Conservation (phyloP, 2,329 filamentous ascomycete genomes). For the Diaporthe australafricana region DNA sequence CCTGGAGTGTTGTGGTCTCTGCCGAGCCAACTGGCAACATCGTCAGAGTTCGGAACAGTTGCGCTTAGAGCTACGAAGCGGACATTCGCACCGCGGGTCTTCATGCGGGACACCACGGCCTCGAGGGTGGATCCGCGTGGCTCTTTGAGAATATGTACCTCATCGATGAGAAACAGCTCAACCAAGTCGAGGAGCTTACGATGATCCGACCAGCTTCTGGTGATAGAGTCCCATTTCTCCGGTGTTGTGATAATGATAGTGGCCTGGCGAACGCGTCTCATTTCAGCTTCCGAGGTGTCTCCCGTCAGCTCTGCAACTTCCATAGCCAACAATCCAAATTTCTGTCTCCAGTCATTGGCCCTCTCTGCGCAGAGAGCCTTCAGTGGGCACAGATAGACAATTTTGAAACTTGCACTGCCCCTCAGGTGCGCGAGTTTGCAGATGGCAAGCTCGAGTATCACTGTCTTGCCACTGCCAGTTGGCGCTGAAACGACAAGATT, state of each 20-base stretch:
- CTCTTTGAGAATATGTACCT: constrained; percentile 89
- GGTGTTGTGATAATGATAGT: constrained; percentile 89
- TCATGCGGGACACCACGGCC: constrained; percentile 88
- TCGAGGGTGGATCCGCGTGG: constrained; percentile 83
- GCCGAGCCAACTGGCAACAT: constrained; percentile 85
- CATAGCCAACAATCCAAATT: constrained; percentile 76
- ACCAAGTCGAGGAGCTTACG: constrained; percentile 79
- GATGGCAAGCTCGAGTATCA: constrained; percentile 83
- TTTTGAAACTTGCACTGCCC: constrained; percentile 74
- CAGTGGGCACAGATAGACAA: constrained; percentile 87
- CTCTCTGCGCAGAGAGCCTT: constrained; percentile 86
- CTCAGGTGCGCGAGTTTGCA: constrained; percentile 74
- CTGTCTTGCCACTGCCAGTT: constrained; percentile 89
- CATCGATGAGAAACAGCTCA: constrained; percentile 85
- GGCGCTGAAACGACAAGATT: constrained; percentile 86
- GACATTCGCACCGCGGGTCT: constrained; percentile 79
- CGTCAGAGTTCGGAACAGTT: constrained; percentile 84
- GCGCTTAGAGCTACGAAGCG: constrained; percentile 86
- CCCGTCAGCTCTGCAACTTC: constrained; percentile 84
- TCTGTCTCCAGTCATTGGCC: constrained; percentile 80
- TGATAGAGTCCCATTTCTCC: constrained; percentile 93
- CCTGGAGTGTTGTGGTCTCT: constrained; percentile 69
- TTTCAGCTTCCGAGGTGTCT: constrained; percentile 77
- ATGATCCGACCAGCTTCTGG: constrained; percentile 87
- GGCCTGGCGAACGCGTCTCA: constrained; percentile 77